Evolutionary conservation across 257 asterid genomes (phyloP).

Genomic region (Misopates orontium): DNA sequence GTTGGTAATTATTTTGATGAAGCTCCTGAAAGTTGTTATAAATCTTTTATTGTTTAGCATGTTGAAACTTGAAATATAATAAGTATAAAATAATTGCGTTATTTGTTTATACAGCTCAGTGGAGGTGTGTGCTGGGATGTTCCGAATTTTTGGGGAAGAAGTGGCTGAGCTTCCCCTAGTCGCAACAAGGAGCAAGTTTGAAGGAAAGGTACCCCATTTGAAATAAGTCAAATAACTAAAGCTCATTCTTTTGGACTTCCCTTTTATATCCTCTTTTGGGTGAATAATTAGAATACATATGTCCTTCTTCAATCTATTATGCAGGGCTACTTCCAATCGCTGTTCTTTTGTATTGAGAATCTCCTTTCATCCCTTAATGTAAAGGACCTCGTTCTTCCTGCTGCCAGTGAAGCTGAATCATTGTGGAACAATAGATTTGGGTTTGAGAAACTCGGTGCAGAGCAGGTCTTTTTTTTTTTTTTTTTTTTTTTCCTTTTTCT

Average conservation of each 20-base stretch:
- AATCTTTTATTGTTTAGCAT: not conserved
- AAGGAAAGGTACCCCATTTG: constrained; percentile 42
- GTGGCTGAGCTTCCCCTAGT: constrained; percentile 63
- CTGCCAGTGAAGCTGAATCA: constrained; percentile 48
- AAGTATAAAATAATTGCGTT: not conserved
- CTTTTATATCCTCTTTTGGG: not conserved
- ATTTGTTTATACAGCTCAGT: constrained; percentile 36
- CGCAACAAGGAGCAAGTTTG: constrained; percentile 43
- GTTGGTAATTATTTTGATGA: too few species aligned
- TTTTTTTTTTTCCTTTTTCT: not conserved
- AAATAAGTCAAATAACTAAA: not conserved
- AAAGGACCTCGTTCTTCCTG: constrained; percentile 46
- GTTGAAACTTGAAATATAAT: not conserved
- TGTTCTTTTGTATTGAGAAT: constrained; percentile 42
- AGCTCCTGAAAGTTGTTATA: not conserved
- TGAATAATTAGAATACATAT: not conserved
- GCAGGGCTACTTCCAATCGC: constrained; percentile 57
- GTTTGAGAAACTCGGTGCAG: constrained; percentile 34
- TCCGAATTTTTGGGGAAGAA: constrained; percentile 57
- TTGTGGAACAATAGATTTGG: constrained; percentile 52
- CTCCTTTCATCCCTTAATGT: constrained; percentile 43
- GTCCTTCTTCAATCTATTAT: not conserved
- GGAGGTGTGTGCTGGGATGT: constrained; percentile 51
- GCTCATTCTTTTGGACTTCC: not conserved
- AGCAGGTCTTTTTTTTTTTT: constrained; percentile 38